Percentiles rank a stretch among this genome's conserved stretches.
Conservation (phyloP, 2,329 filamentous ascomycete species). For the Didymella pinodella region DNA sequence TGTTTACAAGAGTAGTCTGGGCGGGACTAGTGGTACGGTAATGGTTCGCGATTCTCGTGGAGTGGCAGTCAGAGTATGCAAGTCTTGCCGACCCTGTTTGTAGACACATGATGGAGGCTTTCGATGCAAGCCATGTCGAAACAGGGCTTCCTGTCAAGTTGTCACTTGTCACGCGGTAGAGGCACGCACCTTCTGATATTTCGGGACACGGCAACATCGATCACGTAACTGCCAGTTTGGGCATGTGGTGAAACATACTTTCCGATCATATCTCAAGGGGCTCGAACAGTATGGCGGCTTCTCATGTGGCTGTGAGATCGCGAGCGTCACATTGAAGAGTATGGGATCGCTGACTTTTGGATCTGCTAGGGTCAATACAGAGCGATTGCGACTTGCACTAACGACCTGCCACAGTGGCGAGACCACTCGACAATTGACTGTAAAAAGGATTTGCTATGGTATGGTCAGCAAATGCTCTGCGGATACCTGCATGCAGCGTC, state of each 20-base stretch:
- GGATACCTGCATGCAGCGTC: constrained; percentile 4
- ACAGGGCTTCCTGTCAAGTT: constrained; percentile 20
- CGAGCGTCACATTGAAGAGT: not conserved
- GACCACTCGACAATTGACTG: not conserved
- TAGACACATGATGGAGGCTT: constrained; percentile 2
- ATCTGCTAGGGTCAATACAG: not conserved
- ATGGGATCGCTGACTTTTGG: not conserved
- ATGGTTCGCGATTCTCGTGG: constrained; percentile 2
- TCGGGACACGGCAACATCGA: constrained; percentile 4
- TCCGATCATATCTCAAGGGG: not conserved
- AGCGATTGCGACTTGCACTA: not conserved
- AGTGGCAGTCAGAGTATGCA: constrained; percentile 31
- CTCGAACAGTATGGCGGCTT: not conserved
- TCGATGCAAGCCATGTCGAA: constrained; percentile 18
- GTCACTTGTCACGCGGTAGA: constrained; percentile 24
- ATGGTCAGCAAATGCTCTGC: not conserved
- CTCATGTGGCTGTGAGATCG: not conserved
- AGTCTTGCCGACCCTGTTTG: constrained; percentile 8
- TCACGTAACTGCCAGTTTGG: not conserved
- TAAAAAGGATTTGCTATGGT: not conserved
- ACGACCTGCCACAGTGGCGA: not conserved
- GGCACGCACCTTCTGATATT: constrained; percentile 12
- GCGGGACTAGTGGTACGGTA: constrained; percentile 4
- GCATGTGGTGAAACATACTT: not conserved
- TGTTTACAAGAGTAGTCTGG: not conserved